Base-by-base conservation (phyloP, 805 yeast genomes). In the Starmerella tilneyi region DNA sequence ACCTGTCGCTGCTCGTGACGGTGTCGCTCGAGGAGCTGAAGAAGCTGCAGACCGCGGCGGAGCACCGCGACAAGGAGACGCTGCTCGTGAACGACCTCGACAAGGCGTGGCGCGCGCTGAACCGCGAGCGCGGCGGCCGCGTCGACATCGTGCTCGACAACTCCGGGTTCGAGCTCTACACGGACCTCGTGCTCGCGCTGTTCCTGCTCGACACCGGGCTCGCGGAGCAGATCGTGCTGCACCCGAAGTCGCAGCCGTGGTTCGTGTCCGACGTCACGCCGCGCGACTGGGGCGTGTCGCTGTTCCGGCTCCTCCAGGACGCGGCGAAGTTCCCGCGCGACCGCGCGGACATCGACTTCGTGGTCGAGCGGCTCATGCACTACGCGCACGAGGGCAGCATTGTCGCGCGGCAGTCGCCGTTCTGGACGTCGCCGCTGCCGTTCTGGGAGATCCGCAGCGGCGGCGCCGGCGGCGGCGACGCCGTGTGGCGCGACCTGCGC, bases 251-350 rank as follows among this genome's bases (percentile, higher is more conserved):
- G 42, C 74, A 86, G 48, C 96, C 97, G 27, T 92, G 97, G 94
- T 89, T 92, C 80, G 97, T 92, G 16, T 84, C 95, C 54, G 99
- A 92, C 63, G 94, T 92, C 8, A 78, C 86, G 77, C 75, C 84
- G 23, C 78, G 78, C 57, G 99, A 92, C 64, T 77, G 84, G 49
- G 68, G 69, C 37, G 40, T 36, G 40, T 59, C 71, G 24, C 67
- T 84, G 43, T 52, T 84, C 15, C 54, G 63, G 11, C 84, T 83
- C 56, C 65, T 88, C 55, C 60, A 57, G 22, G 74, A 79, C 54
- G 54, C 67, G 5, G 39, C 58, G 5, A 69, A 76, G 50, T 84
- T 81, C 66, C 66, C 71, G 5, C 44, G 46, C 15, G 69, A 70
- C 13, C 62, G 71, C 38, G 63, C 55, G 4, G 77, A 76, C 23